These are phyloP conservation scores for Debaryomyces udenii DNA, from an alignment of 1,139 yeast species.

Conservation along the genomic window DNA sequence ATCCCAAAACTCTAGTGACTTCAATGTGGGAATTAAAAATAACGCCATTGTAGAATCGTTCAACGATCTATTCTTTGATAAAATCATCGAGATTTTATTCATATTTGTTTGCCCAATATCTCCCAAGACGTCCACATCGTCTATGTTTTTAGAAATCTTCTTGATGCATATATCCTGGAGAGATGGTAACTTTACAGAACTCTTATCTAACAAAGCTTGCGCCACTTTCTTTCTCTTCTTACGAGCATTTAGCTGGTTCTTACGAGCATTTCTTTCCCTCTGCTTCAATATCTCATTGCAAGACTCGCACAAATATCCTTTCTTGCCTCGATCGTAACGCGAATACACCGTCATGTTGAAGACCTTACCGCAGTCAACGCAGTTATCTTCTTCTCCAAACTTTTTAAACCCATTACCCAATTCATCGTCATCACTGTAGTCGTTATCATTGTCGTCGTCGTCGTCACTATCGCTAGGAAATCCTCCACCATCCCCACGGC, in stretches of 20 bases:
- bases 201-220: slow-evolving; percentile 75
- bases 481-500: slow-evolving; percentile 25
- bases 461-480: slow-evolving; percentile 25
- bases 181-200: slow-evolving; percentile 63
- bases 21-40: slow-evolving; percentile 65
- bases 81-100: slow-evolving; percentile 69
- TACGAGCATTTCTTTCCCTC: slow-evolving; percentile 48
- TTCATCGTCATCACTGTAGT: slow-evolving; percentile 29
- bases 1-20: slow-evolving; percentile 79
- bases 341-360: slow-evolving; percentile 71
- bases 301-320: slow-evolving; percentile 66
- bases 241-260: slow-evolving; percentile 63
- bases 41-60: slow-evolving; percentile 70
- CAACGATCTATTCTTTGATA: slow-evolving; percentile 79
- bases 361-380: slow-evolving; percentile 59
- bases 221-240: slow-evolving; percentile 79
- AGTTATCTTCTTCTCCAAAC: slow-evolving; percentile 53
- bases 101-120: slow-evolving; percentile 72
- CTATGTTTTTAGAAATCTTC: slow-evolving; percentile 71
- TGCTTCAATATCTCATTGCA: slow-evolving; percentile 56
- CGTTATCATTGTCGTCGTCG: slow-evolving; percentile 34
- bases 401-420: slow-evolving; percentile 27
- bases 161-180: slow-evolving; percentile 82
- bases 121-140: slow-evolving; percentile 75
- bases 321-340: slow-evolving; percentile 47